These are phyloP conservation scores for Rhododendron ferrugineum DNA, from an alignment of 148 eudicot species.

Conservation along the genomic window DNA sequence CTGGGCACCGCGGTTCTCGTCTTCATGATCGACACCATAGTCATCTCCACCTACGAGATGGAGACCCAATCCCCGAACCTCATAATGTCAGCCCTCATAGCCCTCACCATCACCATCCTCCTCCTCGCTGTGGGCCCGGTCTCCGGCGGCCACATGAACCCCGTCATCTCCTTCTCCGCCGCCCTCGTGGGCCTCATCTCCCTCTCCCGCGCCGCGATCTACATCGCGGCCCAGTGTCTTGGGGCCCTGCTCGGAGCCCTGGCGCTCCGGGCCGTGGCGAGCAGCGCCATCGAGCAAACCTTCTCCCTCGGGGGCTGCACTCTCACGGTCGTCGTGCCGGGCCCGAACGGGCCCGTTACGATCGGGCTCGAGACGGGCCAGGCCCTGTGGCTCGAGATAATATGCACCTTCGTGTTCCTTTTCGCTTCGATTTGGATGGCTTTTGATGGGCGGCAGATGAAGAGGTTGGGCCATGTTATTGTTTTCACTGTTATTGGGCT, in stretches of 20 bases:
- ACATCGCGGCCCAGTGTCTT: slow-evolving; percentile 29
- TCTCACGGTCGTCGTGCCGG: slow-evolving; percentile 26
- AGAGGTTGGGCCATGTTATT: slow-evolving; percentile 24
- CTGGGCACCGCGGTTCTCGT: slow-evolving; percentile 39
- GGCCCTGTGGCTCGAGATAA: slow-evolving; percentile 38
- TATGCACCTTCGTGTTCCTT: slow-evolving; percentile 39
- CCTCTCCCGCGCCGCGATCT: slow-evolving; percentile 26
- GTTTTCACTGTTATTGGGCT: slow-evolving; percentile 23
- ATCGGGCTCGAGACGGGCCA: slow-evolving; percentile 32
- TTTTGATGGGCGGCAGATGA: slow-evolving; percentile 34
- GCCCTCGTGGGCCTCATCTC: slow-evolving; percentile 35
- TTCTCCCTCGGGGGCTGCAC: slow-evolving; percentile 52
- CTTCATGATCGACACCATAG: slow-evolving; percentile 39
- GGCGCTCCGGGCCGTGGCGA: slow-evolving; percentile 35
- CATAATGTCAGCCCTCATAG: slow-evolving; percentile 24
- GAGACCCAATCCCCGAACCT: slow-evolving; percentile 28
- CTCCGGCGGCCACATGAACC: slow-evolving; percentile 49
- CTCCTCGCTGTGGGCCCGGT: slow-evolving; percentile 30
- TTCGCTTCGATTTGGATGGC: slow-evolving; percentile 43
- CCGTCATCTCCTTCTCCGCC: slow-evolving; percentile 39
- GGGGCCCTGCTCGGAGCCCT: slow-evolving; percentile 42
- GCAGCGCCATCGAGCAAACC: slow-evolving; percentile 11
- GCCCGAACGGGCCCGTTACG: slow-evolving; percentile 33
- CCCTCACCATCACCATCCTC: slow-evolving; percentile 22
- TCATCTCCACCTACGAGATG: slow-evolving; percentile 27